Evolutionary conservation across 2,329 filamentous ascomycete genomes (phyloP), one percentile per base, ranked within the genome.

Genomic region (Coniochaeta hoffmannii): DNA sequence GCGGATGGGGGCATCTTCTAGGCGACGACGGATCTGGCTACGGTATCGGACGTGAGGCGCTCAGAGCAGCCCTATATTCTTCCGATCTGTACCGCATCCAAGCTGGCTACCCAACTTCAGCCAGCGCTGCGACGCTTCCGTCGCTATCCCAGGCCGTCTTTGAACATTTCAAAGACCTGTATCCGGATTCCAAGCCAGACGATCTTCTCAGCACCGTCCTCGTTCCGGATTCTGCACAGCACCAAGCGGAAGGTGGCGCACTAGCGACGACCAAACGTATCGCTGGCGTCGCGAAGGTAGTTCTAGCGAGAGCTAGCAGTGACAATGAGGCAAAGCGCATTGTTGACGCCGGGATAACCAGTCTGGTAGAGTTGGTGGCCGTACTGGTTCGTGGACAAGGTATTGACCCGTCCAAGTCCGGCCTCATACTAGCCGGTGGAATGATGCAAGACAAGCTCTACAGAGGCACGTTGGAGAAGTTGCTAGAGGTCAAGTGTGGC

Each of bases 11-110:
- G 3, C 64, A 70, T 55, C 61, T 75, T 5, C 62, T 76, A 1
- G 73, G 74, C 1, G 74, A 77, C 52, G 71, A 76, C 35, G 74
- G 74, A 0, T 68, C 68, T 1, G 74, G 71, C 2, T 75, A 69
- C 58, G 65, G 67, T 1, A 71, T 76, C 14, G 73, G 73, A 1
- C 59, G 68, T 28, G 63, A 68, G 52, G 72, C 66, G 0, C 60
- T 73, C 12, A 66, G 69, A 12, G 56, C 61, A 4, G 64, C 71
- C 0, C 57, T 76, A n/a, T 57, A 57, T 2, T 56, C 59, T 3
- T 57, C 68, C 9, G 71, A 75, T 53, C 55, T 36, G 14, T 30
- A 28, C 32, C 31, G 50, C 4, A 35, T 38, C 14, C 28, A 15
- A 9, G 22, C 10, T 14, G 22, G 49, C 28, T 17, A 32, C 3